phyloP scores from a whole-genome alignment of 78 protist genomes.

The Monocercomonoides exilis region DNA sequence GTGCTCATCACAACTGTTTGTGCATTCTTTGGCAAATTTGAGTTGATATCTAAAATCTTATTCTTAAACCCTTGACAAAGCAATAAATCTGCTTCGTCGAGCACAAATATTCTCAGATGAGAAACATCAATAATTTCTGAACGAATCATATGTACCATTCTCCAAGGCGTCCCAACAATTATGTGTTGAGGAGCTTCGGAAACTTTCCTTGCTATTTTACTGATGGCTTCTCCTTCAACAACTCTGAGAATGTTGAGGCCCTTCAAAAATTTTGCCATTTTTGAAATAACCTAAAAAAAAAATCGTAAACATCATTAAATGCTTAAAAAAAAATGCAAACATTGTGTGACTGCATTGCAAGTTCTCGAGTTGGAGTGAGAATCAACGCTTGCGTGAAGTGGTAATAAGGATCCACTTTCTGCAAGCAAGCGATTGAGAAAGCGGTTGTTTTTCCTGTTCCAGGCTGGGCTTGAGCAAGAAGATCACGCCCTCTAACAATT shows the following conservation, averaged over 20 bases:
- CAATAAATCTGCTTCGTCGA: constrained; percentile 99
- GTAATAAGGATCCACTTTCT: no score
- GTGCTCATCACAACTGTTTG: constrained; percentile 49
- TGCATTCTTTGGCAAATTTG: constrained; percentile 37
- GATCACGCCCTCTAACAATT: no score
- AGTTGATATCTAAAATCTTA: constrained; percentile 46
- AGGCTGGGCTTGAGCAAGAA: no score
- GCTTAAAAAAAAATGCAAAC: constrained; percentile 38
- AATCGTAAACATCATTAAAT: background rate
- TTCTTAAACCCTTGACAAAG: constrained; percentile 73
- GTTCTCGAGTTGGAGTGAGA: constrained; percentile 92
- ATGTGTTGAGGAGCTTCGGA: constrained; percentile 76
- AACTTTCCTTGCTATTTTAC: constrained; percentile 74
- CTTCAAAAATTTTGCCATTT: constrained; percentile 81
- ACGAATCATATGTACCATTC: constrained; percentile 92
- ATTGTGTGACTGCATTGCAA: constrained; percentile 86
- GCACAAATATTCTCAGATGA: constrained; percentile 79
- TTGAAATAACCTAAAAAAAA: constrained; percentile 41
- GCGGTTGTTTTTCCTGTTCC: no score
- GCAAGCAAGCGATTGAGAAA: no score
- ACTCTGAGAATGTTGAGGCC: constrained; percentile 76
- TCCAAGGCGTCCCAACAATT: constrained; percentile 99
- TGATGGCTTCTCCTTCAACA: constrained; percentile 91
- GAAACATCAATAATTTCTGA: constrained; percentile 82
- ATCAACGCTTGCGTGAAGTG: constrained; percentile 85